These are phyloP conservation scores for Nicotiana otophora DNA, from an alignment of 257 asterid genomes.

Conservation along the genomic window DNA sequence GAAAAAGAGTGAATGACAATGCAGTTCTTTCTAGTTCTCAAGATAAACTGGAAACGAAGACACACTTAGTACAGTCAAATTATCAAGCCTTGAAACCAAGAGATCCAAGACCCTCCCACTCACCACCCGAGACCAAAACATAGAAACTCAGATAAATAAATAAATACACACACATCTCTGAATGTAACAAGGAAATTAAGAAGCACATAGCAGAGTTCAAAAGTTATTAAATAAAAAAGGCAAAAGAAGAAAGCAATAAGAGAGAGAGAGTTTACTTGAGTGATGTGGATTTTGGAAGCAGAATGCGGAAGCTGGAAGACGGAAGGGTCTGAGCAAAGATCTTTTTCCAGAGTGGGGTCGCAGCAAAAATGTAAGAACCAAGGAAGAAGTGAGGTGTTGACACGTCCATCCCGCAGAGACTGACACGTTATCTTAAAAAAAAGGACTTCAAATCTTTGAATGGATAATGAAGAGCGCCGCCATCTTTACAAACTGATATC, in stretches of 20 bases:
- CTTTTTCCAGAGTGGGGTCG: constrained; percentile 1
- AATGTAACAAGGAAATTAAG: not conserved
- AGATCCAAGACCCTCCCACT: not conserved
- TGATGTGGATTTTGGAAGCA: not conserved
- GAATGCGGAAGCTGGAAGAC: not conserved
- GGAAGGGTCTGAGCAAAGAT: not conserved
- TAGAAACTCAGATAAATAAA: not conserved
- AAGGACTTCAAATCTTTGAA: not conserved
- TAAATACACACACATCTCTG: not conserved
- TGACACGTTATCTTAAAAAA: not conserved
- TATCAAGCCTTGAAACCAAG: not conserved
- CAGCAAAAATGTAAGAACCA: not conserved
- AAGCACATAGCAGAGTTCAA: no score
- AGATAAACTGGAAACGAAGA: not conserved
- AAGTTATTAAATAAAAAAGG: not conserved
- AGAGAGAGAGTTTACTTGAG: constrained; percentile 4
- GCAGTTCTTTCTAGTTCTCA: not conserved
- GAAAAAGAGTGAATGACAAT: no score
- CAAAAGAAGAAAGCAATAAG: not conserved
- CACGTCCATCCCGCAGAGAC: not conserved
- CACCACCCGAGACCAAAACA: not conserved
- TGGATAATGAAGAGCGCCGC: not conserved
- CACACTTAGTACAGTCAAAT: not conserved
- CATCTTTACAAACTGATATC: not conserved
- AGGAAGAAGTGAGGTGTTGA: not conserved